Percentiles rank a stretch among this genome's conserved stretches.
These are phyloP conservation scores for Calonectria multiphialidica DNA, from an alignment of 2,329 filamentous ascomycete genomes.

Conservation along the genomic window DNA sequence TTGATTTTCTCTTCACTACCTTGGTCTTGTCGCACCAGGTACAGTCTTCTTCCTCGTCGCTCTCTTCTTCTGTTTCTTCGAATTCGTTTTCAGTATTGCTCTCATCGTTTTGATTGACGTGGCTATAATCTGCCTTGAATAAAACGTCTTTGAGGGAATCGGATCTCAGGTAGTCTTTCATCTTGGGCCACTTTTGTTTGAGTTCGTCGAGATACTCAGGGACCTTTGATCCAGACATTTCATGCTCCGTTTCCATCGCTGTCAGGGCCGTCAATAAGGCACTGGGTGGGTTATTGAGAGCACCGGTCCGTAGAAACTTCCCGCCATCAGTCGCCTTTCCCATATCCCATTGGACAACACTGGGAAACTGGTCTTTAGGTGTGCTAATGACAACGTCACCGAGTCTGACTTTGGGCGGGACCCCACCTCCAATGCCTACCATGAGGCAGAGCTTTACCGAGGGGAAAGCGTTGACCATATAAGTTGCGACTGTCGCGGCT, in stretches of 20 bases:
- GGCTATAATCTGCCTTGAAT: background rate
- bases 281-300: constrained; percentile 11
- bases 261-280: constrained; percentile 5
- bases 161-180: constrained; percentile 2
- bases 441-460: background rate
- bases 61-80: background rate
- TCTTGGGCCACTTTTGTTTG: constrained; percentile 1
- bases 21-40: background rate
- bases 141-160: background rate
- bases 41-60: background rate
- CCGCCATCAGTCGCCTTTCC: constrained; percentile 15
- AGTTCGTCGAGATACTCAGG: constrained; percentile 1
- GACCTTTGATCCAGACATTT: constrained; percentile 5
- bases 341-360: constrained; percentile 25
- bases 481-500: background rate
- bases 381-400: constrained; percentile 28
- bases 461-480: constrained; percentile 17
- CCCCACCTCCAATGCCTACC: constrained; percentile 22
- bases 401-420: constrained; percentile 15
- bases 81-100: background rate
- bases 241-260: constrained; percentile 9
- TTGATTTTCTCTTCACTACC: background rate
- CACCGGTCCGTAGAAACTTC: constrained; percentile 1
- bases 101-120: background rate
- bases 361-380: background rate